A percentile compares a stretch with the other conserved stretches of the same genome.
Conservation (phyloP, 495 filamentous ascomycete species). For the Penicillium desertorum region DNA sequence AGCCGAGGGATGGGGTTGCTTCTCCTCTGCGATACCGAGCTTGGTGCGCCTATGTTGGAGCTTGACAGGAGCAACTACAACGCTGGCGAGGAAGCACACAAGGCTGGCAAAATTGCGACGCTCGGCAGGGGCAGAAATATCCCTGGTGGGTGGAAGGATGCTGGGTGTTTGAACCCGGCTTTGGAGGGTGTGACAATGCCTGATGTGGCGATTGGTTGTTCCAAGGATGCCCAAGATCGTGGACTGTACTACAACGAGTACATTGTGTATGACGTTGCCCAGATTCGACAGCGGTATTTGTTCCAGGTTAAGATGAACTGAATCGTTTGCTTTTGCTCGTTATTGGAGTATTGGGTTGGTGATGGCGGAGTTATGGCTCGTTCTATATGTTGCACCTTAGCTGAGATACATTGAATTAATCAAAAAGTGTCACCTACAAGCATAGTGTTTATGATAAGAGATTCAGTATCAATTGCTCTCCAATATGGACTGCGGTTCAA, state of each 20-base stretch:
- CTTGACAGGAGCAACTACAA: constrained; percentile 51
- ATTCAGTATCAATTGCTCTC: too few relatives aligned
- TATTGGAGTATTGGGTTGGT: background rate
- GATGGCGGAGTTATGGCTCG: background rate
- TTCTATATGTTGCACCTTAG: background rate
- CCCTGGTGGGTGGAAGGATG: constrained; percentile 75
- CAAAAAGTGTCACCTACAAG: too few relatives aligned
- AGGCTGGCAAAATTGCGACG: constrained; percentile 61
- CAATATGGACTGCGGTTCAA: too few relatives aligned
- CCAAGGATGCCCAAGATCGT: background rate
- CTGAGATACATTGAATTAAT: background rate
- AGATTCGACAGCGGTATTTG: constrained; percentile 76
- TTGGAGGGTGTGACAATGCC: constrained; percentile 66
- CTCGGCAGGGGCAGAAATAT: constrained; percentile 60
- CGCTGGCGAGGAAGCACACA: constrained; percentile 63
- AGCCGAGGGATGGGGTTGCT: constrained; percentile 60
- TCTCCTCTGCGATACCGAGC: constrained; percentile 77
- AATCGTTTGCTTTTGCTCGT: background rate
- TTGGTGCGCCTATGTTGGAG: constrained; percentile 68
- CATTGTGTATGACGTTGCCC: constrained; percentile 74
- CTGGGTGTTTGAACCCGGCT: constrained; percentile 56
- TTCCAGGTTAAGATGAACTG: constrained; percentile 56
- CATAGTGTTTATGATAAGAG: too few relatives aligned
- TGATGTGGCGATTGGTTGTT: constrained; percentile 21
- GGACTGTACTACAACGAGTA: constrained; percentile 54